Base-by-base conservation (phyloP, 208 protist species). In the Herpetomonas samuelpessoai region DNA sequence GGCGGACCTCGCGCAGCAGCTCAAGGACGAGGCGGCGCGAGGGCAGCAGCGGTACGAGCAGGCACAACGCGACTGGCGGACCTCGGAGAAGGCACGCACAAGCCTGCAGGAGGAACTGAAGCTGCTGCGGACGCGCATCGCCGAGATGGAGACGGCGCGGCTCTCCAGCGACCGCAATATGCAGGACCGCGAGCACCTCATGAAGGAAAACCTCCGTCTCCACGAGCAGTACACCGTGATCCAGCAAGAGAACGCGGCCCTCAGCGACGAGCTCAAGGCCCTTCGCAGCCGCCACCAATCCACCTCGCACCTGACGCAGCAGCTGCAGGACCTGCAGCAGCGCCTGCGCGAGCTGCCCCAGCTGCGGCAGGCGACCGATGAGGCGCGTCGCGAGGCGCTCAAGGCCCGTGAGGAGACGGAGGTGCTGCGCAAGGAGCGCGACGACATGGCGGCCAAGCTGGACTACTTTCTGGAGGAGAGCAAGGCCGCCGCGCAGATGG, bases 281-380 rank as follows among this genome's bases (percentile, higher is more conserved):
- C 51, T 85, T n/a, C 48, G 58, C 25, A 41, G 50, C 29, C 68
- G 71, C 39, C 14, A 62, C 10, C 56, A 74, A 24, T 71, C 47
- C 30, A 53, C 44, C 16, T 71, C 71, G 26, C 68, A 75, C 51
- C 59, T 86, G 38, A 41, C 48, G 26, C 53, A 39, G 39, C 73
- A 93, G 65, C 58, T 93, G 35, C 71, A 82, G n/a, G 81, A 93
- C 48, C 53, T 88, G 41, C 87, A 84, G 74, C 65, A 58, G 22
- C 76, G 79, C 18, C 68, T 91, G 64, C 62, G 64, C 18, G 76
- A 85, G 63, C 54, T 93, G 53, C 81, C 87, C 25, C 57, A 71
- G 57, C 66, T 93, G 25, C 81, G 79, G 22, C 61, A 81, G 35
- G 76, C 77, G 28, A 81, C 79, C 21, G 77, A 88, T 18, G 81